Conservation (phyloP, 495 filamentous ascomycete genomes). For the Pseudoneurospora amorphoporcata region DNA sequence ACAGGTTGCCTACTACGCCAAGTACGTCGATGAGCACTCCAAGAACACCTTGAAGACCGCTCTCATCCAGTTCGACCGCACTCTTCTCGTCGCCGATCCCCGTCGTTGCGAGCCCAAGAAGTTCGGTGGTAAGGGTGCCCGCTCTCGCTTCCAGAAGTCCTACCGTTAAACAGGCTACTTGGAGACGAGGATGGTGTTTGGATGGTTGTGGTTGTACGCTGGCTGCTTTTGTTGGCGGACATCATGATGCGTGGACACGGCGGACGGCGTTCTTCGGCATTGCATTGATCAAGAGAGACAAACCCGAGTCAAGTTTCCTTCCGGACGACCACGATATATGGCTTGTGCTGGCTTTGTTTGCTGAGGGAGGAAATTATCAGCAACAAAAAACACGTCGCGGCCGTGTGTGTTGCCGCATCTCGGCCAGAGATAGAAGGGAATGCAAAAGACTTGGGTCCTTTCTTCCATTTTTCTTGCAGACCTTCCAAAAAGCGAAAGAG, state of each 20-base stretch:
- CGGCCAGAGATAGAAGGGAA: neutral
- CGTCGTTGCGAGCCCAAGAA: conserved; percentile 90
- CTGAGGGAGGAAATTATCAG: neutral
- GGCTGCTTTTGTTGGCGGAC: conserved; percentile 7
- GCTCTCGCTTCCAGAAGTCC: conserved; percentile 89
- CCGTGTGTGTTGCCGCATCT: neutral
- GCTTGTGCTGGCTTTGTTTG: neutral
- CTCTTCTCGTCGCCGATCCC: conserved; percentile 95
- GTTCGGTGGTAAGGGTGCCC: conserved; percentile 86
- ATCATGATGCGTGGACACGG: conserved; percentile 22
- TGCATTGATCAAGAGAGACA: conserved; percentile 21
- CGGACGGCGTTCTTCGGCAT: conserved; percentile 27
- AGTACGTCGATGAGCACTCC: conserved; percentile 98
- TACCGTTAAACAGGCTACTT: conserved; percentile 45
- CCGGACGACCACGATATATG: neutral
- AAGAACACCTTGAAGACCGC: conserved; percentile 98
- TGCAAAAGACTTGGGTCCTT: neutral
- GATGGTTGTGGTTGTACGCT: conserved; percentile 3
- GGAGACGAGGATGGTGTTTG: conserved; percentile 8
- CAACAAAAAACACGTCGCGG: neutral
- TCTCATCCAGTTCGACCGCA: conserved; percentile 89
- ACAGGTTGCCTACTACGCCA: conserved; percentile 94
- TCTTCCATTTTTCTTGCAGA: neutral
- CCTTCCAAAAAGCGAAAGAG: neutral
- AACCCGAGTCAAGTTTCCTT: neutral